Evolutionary conservation across 192 early-diverging fungal genomes (phyloP).

Genomic region (Mortierella alpina): DNA sequence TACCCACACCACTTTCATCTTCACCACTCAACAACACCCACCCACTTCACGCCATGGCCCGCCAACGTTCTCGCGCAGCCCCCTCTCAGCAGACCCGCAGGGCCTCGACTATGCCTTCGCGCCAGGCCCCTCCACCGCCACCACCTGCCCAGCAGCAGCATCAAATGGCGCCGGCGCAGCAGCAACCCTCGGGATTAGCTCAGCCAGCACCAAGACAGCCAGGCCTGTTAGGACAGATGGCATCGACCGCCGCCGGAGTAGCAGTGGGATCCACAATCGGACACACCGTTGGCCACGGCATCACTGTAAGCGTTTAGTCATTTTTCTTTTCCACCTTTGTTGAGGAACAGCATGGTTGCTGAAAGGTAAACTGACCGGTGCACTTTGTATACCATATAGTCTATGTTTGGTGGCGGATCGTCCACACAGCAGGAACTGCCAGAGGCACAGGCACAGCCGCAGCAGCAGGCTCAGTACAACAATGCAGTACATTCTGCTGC

Average conservation of each 20-base stretch:
- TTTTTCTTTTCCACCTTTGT: not conserved
- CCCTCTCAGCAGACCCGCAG: conserved; percentile 39
- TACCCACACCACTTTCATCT: not conserved
- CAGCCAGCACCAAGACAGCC: conserved; percentile 62
- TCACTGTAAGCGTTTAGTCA: not conserved
- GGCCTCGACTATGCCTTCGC: conserved; percentile 51
- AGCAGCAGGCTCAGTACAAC: conserved; percentile 9
- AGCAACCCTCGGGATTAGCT: conserved; percentile 58
- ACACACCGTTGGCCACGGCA: conserved; percentile 59
- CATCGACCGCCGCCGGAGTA: conserved; percentile 89
- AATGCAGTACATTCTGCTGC: not conserved
- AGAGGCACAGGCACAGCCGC: conserved; percentile 29
- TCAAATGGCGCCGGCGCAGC: conserved; percentile 14
- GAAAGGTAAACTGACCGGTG: conserved; percentile 18
- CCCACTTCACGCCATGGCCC: conserved; percentile 36
- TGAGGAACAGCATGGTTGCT: not conserved
- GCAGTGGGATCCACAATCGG: conserved; percentile 86
- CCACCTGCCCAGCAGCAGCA: conserved; percentile 58
- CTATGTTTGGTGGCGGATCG: conserved; percentile 51
- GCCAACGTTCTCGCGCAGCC: conserved; percentile 10
- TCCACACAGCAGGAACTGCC: conserved; percentile 18
- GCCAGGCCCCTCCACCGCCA: conserved; percentile 57
- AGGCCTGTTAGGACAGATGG: conserved; percentile 84
- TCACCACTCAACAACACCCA: not conserved
- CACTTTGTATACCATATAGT: conserved; percentile 22